These are phyloP conservation scores for Ceratocystis albifundus DNA, from an alignment of 2,329 filamentous ascomycete species.

Conservation along the genomic window DNA sequence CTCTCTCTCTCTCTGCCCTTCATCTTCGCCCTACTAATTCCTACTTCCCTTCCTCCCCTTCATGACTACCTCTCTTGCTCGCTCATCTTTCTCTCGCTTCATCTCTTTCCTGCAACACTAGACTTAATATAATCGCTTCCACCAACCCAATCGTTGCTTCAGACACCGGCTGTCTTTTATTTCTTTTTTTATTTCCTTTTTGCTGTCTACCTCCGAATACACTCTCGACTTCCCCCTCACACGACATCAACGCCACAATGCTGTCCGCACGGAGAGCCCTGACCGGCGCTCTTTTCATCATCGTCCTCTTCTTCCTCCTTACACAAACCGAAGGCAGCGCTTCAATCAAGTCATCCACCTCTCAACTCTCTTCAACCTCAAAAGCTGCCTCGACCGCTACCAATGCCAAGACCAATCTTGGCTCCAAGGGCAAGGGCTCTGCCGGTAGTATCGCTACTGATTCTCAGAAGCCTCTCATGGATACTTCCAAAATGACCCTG, in stretches of 20 bases:
- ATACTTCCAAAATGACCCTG: slow-evolving; percentile 60
- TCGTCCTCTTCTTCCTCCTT: slow-evolving; percentile 59
- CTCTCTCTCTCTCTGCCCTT: too few species aligned
- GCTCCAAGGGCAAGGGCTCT: slow-evolving; percentile 1
- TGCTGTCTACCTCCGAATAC: background rate
- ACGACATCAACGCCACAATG: slow-evolving; percentile 42
- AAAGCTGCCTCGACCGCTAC: slow-evolving; percentile 20
- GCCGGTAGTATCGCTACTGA: slow-evolving; percentile 25
- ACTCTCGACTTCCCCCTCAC: background rate
- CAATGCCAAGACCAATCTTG: background rate
- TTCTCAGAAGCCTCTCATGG: slow-evolving; percentile 51
- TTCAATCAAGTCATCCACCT: slow-evolving; percentile 26
- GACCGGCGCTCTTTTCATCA: slow-evolving; percentile 55
- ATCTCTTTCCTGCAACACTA: background rate
- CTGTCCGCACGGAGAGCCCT: slow-evolving; percentile 68
- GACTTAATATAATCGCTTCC: background rate
- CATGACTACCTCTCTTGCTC: background rate
- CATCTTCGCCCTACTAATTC: slow-evolving; percentile 1
- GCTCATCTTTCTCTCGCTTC: too few species aligned
- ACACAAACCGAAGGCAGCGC: slow-evolving; percentile 43
- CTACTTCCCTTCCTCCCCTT: background rate
- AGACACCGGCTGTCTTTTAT: slow-evolving; percentile 1
- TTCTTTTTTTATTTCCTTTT: too few species aligned
- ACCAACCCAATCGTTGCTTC: background rate
- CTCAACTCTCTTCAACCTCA: slow-evolving; percentile 28